Evolutionary conservation across 2,329 filamentous ascomycete species (phyloP).

Genomic region (Capronia coronata): DNA sequence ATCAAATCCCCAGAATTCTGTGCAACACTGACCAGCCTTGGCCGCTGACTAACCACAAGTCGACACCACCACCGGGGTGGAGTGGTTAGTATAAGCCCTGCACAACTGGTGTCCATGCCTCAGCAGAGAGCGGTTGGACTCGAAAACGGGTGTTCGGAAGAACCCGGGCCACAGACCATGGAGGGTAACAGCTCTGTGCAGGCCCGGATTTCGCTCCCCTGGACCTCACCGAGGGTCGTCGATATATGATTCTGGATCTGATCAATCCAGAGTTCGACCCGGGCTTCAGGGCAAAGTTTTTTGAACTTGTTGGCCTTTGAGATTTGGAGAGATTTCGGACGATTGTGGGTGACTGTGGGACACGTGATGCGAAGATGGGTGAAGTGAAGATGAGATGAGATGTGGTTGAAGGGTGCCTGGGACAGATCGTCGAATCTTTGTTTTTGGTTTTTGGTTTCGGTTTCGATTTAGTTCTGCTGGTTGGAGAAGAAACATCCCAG

Average conservation of each 20-base stretch:
- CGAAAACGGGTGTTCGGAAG: conserved; percentile 1
- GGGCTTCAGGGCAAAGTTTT: background rate
- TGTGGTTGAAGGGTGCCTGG: no score
- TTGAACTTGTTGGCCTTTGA: no score
- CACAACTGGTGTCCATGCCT: conserved; percentile 1
- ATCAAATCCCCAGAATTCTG: background rate
- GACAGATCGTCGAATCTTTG: no score
- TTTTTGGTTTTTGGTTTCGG: no score
- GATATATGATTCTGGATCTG: background rate
- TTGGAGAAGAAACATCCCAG: no score
- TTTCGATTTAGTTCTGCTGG: no score
- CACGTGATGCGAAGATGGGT: no score
- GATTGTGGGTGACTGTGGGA: background rate
- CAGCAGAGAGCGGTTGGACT: conserved; percentile 1
- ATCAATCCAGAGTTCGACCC: background rate
- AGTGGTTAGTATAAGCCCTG: background rate
- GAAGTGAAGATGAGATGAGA: no score
- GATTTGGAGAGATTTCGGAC: no score
- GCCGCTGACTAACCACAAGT: background rate
- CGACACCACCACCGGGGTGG: background rate
- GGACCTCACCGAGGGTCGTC: background rate
- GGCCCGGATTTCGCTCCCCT: background rate
- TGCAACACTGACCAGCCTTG: conserved; percentile 1
- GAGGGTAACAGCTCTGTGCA: background rate
- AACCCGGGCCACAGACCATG: background rate